Evolutionary conservation across 306 rosid species (phyloP), one percentile per base, ranked within the genome.

Genomic region (Abrus pulchellus): DNA sequence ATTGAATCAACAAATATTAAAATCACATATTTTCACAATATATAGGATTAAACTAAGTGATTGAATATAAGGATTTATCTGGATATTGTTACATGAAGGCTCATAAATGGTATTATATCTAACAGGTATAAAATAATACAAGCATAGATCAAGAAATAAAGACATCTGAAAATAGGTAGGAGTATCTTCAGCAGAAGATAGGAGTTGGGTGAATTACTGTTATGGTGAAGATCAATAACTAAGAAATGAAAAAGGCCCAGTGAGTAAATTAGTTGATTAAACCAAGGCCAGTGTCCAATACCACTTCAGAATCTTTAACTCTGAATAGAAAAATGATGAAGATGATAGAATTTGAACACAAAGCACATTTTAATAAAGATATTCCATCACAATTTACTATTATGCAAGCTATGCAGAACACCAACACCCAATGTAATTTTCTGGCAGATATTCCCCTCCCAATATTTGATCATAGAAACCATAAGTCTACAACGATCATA

Each of bases 301-400:
- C 68, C 57, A 66, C 44, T 29, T 12, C 49, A 53, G 33, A 77
- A 76, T 20, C 14, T 29, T 70, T 14, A 69, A 36, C 3, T 30
- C 52, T 30, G 33, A 41, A 60, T 9, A 49, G 57, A 75, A 49
- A 53, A 52, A 76, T 43, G 62, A 50, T 41, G 8, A 59, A 49
- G 43, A 69, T 43, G 44, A 43, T 64, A 53, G 53, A 50, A 76
- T 10, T 70, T 61, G 73, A 83, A 50, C 47, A 43, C 20, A 40
- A 59, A 59, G 64, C 10, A 38, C 3, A 0, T 11, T 53, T 30
- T 11, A 64, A 28, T 77, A 36, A 44, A 71, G 1, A 55, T 47
- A 43, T 71, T 70, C 8, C 36, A 53, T 5, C 44, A 29, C 3
- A 40, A 66, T 50, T 10, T 36, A 49, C 33, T 40, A 6, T 14